Percentiles rank a stretch among this genome's conserved stretches.
phyloP scores from a whole-genome alignment of 2,329 filamentous ascomycete genomes.

The Xylaria arbuscula region DNA sequence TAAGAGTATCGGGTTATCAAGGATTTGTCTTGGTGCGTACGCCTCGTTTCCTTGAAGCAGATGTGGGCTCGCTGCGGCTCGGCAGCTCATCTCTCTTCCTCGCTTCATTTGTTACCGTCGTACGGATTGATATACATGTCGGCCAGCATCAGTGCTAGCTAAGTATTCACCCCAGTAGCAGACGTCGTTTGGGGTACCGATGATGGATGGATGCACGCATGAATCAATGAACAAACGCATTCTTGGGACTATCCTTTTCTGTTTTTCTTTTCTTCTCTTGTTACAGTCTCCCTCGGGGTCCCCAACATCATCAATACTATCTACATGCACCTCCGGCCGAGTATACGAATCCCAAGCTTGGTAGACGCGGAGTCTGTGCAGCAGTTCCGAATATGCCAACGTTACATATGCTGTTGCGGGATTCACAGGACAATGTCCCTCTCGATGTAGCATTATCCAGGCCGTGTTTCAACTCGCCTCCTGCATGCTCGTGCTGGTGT shows the following conservation, averaged over 20 bases:
- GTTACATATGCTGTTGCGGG: not conserved
- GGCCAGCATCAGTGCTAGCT: not conserved
- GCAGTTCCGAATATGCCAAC: slow-evolving; percentile 2
- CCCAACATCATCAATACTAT: no score
- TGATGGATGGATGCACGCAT: not conserved
- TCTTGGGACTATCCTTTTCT: not conserved
- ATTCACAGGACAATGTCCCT: not conserved
- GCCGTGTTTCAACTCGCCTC: not conserved
- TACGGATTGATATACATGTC: no score
- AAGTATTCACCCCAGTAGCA: not conserved
- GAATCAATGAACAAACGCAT: not conserved
- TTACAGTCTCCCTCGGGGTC: no score
- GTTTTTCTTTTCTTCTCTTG: not conserved
- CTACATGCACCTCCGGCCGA: not conserved
- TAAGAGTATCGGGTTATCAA: no score
- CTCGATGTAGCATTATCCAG: not conserved
- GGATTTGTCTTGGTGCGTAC: no score
- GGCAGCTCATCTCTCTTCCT: no score
- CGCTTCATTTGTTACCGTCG: no score
- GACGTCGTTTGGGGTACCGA: not conserved
- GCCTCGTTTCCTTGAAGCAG: no score
- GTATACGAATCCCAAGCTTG: not conserved
- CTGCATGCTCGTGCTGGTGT: not conserved
- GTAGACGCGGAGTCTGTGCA: not conserved
- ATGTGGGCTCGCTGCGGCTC: no score